Evolutionary conservation across 352 stramenopile species (phyloP).

Genomic region (Peronosclerospora sorghi): DNA sequence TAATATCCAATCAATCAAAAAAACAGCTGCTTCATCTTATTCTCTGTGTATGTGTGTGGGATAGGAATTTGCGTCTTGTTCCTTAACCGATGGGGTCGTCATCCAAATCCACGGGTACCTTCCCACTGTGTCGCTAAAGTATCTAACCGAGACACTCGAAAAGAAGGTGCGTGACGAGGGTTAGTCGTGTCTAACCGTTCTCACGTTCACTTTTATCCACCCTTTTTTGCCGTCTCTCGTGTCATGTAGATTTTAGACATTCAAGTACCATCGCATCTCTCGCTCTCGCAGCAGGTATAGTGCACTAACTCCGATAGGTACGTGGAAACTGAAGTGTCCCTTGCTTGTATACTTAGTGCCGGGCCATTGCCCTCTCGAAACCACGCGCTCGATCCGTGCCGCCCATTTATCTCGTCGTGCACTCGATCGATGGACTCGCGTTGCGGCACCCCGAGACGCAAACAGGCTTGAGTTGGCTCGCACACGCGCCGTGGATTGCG

Average conservation of each 20-base stretch:
- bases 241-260: slow-evolving; percentile 14
- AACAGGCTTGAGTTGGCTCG: slow-evolving; percentile 40
- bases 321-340: too few species aligned
- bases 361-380: slow-evolving; percentile 19
- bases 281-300: slow-evolving; percentile 23
- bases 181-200: too few species aligned
- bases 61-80: slow-evolving; percentile 30
- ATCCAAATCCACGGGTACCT: slow-evolving; percentile 51
- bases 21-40: background rate
- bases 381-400: slow-evolving; percentile 1
- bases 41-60: background rate
- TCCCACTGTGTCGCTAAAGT: slow-evolving; percentile 35
- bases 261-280: slow-evolving; percentile 17
- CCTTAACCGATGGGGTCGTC: slow-evolving; percentile 24
- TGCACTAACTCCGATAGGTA: too few species aligned
- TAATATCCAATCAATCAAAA: background rate
- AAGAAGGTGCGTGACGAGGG: slow-evolving; percentile 16
- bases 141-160: slow-evolving; percentile 26
- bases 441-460: slow-evolving; percentile 36
- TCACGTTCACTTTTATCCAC: background rate
- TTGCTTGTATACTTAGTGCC: slow-evolving; percentile 21
- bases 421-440: slow-evolving; percentile 40
- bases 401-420: slow-evolving; percentile 33
- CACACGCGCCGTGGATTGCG: slow-evolving; percentile 27
- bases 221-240: background rate